Conservation (phyloP, 352 stramenopile species). For the Pythium coloratum region DNA sequence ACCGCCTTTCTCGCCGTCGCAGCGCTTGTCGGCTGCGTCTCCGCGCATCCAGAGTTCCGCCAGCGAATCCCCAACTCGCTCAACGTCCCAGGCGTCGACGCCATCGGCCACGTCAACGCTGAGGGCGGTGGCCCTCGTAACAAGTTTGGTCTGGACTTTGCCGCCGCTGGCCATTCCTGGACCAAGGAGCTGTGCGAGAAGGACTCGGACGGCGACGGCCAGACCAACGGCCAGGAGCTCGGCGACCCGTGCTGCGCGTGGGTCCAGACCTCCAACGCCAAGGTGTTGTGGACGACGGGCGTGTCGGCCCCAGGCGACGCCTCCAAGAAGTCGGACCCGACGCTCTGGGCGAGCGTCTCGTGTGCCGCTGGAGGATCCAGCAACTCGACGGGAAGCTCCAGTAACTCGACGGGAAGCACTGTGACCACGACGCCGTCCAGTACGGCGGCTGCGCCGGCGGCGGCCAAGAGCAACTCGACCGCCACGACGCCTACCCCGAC, state of each 20-base stretch:
- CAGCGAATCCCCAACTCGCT: slow-evolving; percentile 11
- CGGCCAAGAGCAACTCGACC: neutral
- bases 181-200: slow-evolving; percentile 36
- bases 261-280: slow-evolving; percentile 18
- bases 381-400: neutral
- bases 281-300: slow-evolving; percentile 26
- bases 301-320: slow-evolving; percentile 31
- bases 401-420: too few relatives aligned
- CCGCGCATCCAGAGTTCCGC: slow-evolving; percentile 3
- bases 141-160: slow-evolving; percentile 34
- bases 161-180: slow-evolving; percentile 20
- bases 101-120: slow-evolving; percentile 34
- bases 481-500: neutral
- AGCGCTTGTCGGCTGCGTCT: neutral
- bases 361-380: slow-evolving; percentile 2
- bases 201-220: slow-evolving; percentile 52
- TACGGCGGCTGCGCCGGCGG: too few relatives aligned
- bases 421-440: too few relatives aligned
- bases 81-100: slow-evolving; percentile 19
- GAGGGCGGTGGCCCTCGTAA: slow-evolving; percentile 31
- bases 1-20: neutral
- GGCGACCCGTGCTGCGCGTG: slow-evolving; percentile 56
- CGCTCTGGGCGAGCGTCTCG: slow-evolving; percentile 12
- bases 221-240: slow-evolving; percentile 61
- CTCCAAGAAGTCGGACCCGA: slow-evolving; percentile 23